Conservation (phyloP, 768 basidiomycete species). For the Pisolithus tinctorius region DNA sequence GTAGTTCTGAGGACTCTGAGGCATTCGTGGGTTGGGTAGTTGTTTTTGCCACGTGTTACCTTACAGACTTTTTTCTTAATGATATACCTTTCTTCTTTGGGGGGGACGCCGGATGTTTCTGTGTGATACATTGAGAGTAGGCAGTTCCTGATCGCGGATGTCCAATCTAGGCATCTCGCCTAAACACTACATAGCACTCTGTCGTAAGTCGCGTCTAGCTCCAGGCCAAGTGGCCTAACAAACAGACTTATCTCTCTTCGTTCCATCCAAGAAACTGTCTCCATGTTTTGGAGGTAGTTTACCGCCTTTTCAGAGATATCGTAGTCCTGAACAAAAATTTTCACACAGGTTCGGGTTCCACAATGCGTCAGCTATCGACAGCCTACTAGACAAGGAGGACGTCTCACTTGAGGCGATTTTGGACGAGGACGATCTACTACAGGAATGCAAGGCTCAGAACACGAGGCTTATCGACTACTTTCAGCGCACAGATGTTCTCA, state of each 20-base stretch:
- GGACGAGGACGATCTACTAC: conserved; percentile 88
- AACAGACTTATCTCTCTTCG: conserved; percentile 2
- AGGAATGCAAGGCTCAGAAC: conserved; percentile 95
- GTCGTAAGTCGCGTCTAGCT: conserved; percentile 18
- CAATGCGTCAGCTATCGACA: conserved; percentile 85
- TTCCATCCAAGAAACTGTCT: conserved; percentile 12
- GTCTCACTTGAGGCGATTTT: conserved; percentile 85
- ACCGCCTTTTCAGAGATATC: background rate
- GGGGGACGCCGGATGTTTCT: background rate
- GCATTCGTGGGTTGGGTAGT: background rate
- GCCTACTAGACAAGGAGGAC: conserved; percentile 84
- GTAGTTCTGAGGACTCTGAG: conserved; percentile 22
- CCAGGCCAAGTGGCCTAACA: conserved; percentile 1
- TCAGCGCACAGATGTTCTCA: conserved; percentile 72
- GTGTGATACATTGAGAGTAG: background rate
- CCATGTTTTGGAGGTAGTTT: conserved; percentile 46
- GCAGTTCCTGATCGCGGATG: conserved; percentile 4
- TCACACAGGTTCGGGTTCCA: conserved; percentile 78
- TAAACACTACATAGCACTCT: conserved; percentile 6
- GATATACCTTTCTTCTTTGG: conserved; percentile 14
- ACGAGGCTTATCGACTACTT: conserved; percentile 85
- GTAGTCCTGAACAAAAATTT: conserved; percentile 3
- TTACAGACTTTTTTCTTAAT: conserved; percentile 18
- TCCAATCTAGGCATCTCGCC: conserved; percentile 21
- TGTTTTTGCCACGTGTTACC: conserved; percentile 20